phyloP scores from a whole-genome alignment of 1,139 yeast genomes.

The Candida sp. region DNA sequence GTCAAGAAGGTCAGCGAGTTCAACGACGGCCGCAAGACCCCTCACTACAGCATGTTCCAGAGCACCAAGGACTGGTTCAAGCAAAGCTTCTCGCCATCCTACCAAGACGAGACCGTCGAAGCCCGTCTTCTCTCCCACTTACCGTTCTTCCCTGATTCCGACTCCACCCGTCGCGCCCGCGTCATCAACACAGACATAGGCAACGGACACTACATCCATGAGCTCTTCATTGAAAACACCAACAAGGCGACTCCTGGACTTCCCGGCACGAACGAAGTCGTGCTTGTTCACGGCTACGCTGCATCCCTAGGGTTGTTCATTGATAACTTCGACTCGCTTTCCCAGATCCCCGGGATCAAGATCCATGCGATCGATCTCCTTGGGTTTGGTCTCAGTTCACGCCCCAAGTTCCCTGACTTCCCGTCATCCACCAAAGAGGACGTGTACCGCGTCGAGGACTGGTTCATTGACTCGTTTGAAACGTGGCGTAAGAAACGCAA shows the following conservation, averaged over 20 bases:
- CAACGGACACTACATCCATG: constrained; percentile 56
- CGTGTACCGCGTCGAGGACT: constrained; percentile 59
- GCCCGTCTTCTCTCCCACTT: constrained; percentile 43
- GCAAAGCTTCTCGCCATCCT: constrained; percentile 27
- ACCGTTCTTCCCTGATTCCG: constrained; percentile 62
- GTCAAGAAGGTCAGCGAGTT: constrained; percentile 15
- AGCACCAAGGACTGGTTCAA: constrained; percentile 45
- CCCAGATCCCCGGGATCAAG: constrained; percentile 44
- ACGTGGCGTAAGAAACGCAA: constrained; percentile 72
- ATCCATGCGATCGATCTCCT: constrained; percentile 50
- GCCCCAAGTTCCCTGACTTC: constrained; percentile 44
- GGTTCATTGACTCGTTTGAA: constrained; percentile 85
- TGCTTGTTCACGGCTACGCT: constrained; percentile 51
- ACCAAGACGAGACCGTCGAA: constrained; percentile 36
- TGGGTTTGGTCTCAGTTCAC: constrained; percentile 49
- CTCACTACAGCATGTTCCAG: constrained; percentile 28
- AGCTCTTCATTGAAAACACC: constrained; percentile 50
- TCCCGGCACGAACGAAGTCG: constrained; percentile 30
- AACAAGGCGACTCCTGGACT: constrained; percentile 15
- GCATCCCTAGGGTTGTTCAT: constrained; percentile 50
- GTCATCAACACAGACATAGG: constrained; percentile 55
- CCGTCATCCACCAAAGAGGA: constrained; percentile 32
- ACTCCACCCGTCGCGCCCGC: constrained; percentile 51
- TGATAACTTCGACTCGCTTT: constrained; percentile 41
- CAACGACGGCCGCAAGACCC: constrained; percentile 21